Conservation (phyloP, 2,329 filamentous ascomycete genomes). For the Nothophoma quercina region DNA sequence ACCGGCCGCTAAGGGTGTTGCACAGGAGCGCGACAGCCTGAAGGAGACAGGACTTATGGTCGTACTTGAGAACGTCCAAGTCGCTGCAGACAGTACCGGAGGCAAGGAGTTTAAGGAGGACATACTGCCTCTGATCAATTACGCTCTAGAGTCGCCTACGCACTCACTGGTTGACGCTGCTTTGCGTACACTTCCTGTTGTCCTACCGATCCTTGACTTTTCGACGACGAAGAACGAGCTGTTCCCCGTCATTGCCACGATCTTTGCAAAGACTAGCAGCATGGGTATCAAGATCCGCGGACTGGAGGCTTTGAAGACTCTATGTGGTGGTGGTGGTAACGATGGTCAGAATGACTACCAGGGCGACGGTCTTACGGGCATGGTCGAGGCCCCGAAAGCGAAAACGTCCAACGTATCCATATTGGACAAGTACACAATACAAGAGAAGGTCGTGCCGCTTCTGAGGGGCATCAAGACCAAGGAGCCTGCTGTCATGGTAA, state of each 20-base stretch:
- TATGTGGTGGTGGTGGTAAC: constrained; percentile 81
- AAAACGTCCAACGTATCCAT: constrained; percentile 76
- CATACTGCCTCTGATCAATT: constrained; percentile 82
- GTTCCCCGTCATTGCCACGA: constrained; percentile 87
- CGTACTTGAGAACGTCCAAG: constrained; percentile 80
- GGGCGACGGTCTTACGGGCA: constrained; percentile 78
- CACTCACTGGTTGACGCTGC: constrained; percentile 89
- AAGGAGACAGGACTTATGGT: constrained; percentile 93
- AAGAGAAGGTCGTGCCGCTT: constrained; percentile 93
- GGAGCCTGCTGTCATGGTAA: constrained; percentile 89
- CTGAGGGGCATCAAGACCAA: constrained; percentile 96
- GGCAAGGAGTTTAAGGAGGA: constrained; percentile 97
- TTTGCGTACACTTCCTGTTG: constrained; percentile 76
- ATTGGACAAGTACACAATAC: constrained; percentile 96
- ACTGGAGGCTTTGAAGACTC: constrained; percentile 85
- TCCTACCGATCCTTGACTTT: constrained; percentile 92
- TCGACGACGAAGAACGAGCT: constrained; percentile 96
- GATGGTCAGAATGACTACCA: constrained; percentile 43
- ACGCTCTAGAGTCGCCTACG: constrained; percentile 86
- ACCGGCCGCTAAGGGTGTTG: constrained; percentile 51
- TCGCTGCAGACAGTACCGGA: constrained; percentile 80
- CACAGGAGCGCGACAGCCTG: constrained; percentile 77
- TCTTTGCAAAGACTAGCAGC: constrained; percentile 93
- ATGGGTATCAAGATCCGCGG: constrained; percentile 94
- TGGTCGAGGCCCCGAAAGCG: constrained; percentile 63